Percentiles rank a stretch among this genome's conserved stretches.
phyloP scores from a whole-genome alignment of 768 basidiomycete genomes.

The Serendipita sp. region DNA sequence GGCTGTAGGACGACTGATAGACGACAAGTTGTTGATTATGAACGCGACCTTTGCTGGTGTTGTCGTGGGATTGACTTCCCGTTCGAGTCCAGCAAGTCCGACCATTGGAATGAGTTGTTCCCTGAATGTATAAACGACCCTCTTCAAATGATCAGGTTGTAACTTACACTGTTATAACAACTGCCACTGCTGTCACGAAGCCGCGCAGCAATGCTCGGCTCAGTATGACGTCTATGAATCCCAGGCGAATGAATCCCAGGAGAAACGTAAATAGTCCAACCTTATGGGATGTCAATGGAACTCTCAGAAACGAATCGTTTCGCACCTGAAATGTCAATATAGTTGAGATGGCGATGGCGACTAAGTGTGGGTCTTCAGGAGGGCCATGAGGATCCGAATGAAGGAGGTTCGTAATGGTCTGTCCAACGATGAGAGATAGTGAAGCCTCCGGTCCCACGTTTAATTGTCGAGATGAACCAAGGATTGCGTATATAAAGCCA shows the following conservation, averaged over 20 bases:
- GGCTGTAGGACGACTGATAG: slow-evolving; percentile 52
- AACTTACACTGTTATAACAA: slow-evolving; percentile 69
- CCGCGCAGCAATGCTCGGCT: slow-evolving; percentile 78
- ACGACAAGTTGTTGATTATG: slow-evolving; percentile 41
- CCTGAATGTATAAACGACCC: slow-evolving; percentile 21
- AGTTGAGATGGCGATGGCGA: slow-evolving; percentile 57
- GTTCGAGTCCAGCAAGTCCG: slow-evolving; percentile 47
- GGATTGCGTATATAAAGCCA: slow-evolving; percentile 74
- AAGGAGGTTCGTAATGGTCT: slow-evolving; percentile 59
- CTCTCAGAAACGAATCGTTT: slow-evolving; percentile 17
- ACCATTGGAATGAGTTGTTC: slow-evolving; percentile 86
- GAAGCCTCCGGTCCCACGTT: slow-evolving; percentile 70
- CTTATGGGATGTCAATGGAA: slow-evolving; percentile 25
- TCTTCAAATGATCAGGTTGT: background rate
- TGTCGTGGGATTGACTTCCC: slow-evolving; percentile 39
- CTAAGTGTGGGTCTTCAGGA: slow-evolving; percentile 28
- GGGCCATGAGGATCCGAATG: slow-evolving; percentile 32
- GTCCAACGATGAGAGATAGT: slow-evolving; percentile 71
- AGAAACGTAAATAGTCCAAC: slow-evolving; percentile 69
- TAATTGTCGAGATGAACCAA: slow-evolving; percentile 69
- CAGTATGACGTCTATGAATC: slow-evolving; percentile 86
- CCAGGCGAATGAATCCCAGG: slow-evolving; percentile 74
- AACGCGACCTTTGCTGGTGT: slow-evolving; percentile 69
- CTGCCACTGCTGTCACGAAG: slow-evolving; percentile 70
- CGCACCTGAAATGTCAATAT: slow-evolving; percentile 64